A percentile compares a stretch with the other conserved stretches of the same genome.
phyloP scores from a whole-genome alignment of 495 filamentous ascomycete genomes.

The Lichina pygmaea region DNA sequence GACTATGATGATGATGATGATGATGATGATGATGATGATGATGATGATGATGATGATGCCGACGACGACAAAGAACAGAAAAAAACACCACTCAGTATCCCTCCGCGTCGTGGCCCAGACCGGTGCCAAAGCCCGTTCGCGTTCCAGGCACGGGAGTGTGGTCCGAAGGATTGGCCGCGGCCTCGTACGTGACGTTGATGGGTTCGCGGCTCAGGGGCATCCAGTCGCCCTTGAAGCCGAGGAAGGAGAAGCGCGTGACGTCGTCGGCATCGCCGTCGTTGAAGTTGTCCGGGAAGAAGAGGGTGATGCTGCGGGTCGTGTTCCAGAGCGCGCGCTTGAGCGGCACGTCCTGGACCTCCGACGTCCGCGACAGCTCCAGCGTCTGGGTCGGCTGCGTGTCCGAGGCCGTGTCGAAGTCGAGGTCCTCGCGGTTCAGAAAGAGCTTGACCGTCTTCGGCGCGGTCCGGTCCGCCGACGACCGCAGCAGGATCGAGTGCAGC shows the following conservation, averaged over 20 bases:
- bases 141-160: conserved; percentile 18
- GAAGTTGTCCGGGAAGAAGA: conserved; percentile 68
- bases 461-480: conserved; percentile 36
- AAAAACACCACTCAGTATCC: too few relatives aligned
- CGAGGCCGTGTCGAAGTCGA: conserved; percentile 56
- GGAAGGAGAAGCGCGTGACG: conserved; percentile 48
- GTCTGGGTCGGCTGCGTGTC: conserved; percentile 47
- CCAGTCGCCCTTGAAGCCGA: conserved; percentile 86
- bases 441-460: conserved; percentile 69
- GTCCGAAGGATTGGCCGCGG: conserved; percentile 72
- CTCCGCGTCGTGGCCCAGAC: too few relatives aligned
- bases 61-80: too few relatives aligned
- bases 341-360: conserved; percentile 59
- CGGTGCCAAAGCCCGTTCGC: too few relatives aligned
- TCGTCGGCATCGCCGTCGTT: conserved; percentile 32
- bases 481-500: conserved; percentile 65
- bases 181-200: conserved; percentile 69
- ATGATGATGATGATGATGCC: too few relatives aligned
- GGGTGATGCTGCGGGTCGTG: conserved; percentile 39
- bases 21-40: too few relatives aligned
- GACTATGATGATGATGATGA: too few relatives aligned
- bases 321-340: conserved; percentile 77
- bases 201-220: conserved; percentile 65
- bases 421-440: conserved; percentile 57
- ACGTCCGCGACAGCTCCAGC: conserved; percentile 51